phyloP scores from a whole-genome alignment of 1,139 yeast genomes.

The Lipomyces yarrowii region DNA sequence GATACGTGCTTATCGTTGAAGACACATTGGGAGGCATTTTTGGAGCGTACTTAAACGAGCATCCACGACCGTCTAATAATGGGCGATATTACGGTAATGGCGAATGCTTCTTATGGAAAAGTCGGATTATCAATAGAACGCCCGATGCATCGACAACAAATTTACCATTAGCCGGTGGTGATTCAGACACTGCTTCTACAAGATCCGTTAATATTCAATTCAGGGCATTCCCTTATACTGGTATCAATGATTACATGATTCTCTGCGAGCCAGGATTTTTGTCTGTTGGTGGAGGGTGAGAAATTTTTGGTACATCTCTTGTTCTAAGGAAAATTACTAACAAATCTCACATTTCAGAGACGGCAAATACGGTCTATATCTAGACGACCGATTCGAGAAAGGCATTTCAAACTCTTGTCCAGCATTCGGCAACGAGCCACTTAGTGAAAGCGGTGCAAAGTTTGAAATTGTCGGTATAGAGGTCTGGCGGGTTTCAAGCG shows the following conservation, averaged over 20 bases:
- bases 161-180: slow-evolving; percentile 3
- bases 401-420: slow-evolving; percentile 80
- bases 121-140: slow-evolving; percentile 16
- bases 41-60: slow-evolving; percentile 84
- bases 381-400: slow-evolving; percentile 68
- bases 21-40: slow-evolving; percentile 59
- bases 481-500: slow-evolving; percentile 72
- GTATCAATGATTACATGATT: slow-evolving; percentile 80
- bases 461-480: slow-evolving; percentile 80
- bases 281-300: slow-evolving; percentile 80
- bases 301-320: not conserved
- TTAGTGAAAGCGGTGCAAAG: slow-evolving; percentile 61
- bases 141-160: slow-evolving; percentile 12
- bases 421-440: slow-evolving; percentile 88
- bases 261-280: slow-evolving; percentile 78
- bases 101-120: slow-evolving; percentile 90
- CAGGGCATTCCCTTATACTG: slow-evolving; percentile 87
- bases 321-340: not conserved
- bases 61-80: slow-evolving; percentile 67
- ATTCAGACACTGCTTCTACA: slow-evolving; percentile 29
- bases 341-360: slow-evolving; percentile 38
- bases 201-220: slow-evolving; percentile 48
- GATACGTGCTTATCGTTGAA: slow-evolving; percentile 40
- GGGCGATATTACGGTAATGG: slow-evolving; percentile 85
- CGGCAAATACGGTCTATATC: slow-evolving; percentile 92